Base-by-base conservation (phyloP, 352 stramenopile species). In the Aphanomyces cochlioides region DNA sequence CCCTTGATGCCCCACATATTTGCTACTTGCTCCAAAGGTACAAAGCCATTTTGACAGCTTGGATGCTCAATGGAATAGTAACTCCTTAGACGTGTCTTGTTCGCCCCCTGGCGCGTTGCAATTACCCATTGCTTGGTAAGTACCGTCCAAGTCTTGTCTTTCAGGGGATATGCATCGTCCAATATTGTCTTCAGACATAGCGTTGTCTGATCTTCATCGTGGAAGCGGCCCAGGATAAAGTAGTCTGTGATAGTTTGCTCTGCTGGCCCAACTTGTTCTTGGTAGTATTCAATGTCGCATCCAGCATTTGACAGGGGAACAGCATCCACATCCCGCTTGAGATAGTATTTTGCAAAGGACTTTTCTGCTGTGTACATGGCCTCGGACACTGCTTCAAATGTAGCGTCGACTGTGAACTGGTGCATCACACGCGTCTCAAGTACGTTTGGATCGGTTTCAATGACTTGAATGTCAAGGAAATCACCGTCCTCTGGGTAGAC, bases 11-110 rank as follows among this genome's bases (percentile, higher is more conserved):
- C 45, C n/a, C 40, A 13, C 5, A 13, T 8, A 17, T 15, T 13
- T 6, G 43, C 63, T 17, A 69, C 13, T 15, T 69, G 10, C 15
- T 58, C 36, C 4, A 60, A 12, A 7, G 63, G 47, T 7, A 69
- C 63, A 43, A 48, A 58, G 10, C 63, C 63, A 12, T 12, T 28
- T 15, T 36, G 17, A 37, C 43, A 59, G 37, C 47, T 45, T 21
- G 63, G 63, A 37, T 69, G 63, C 5, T 60, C 63, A 7, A 60
- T 39, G 10, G 41, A 59, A 10, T 61, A 69, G 36, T 58, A 69
- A 15, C 19, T 60, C 6, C 63, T 41, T 15, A 50, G n/a, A 37
- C 63, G 63, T 7, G 63, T 69, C 13, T 3, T n/a, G 34, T 13
- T 21, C 17, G 54, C 17, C 5, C n/a, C 34, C 5, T 45, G 10